Conservation (phyloP, 2,329 filamentous ascomycete species). For the Anthostomella pinea region DNA sequence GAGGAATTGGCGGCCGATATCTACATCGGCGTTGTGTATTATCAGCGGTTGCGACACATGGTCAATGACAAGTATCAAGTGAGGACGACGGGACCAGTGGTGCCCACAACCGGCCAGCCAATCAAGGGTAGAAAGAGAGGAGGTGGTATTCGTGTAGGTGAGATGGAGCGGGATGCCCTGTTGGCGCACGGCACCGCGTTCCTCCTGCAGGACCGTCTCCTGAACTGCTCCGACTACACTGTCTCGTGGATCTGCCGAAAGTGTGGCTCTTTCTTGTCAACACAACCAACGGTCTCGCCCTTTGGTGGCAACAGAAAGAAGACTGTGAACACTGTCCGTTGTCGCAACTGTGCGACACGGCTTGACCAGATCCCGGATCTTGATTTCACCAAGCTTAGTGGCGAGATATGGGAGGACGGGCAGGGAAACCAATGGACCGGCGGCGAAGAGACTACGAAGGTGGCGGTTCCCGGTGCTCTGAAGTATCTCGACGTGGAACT, state of each 20-base stretch:
- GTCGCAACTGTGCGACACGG: conserved; percentile 70
- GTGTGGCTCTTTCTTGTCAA: conserved; percentile 88
- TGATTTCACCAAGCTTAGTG: conserved; percentile 55
- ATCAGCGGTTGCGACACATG: conserved; percentile 98
- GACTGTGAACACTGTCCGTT: conserved; percentile 69
- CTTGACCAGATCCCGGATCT: conserved; percentile 57
- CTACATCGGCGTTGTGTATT: conserved; percentile 95
- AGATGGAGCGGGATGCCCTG: conserved; percentile 97
- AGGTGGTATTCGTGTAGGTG: conserved; percentile 97
- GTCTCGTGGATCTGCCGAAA: conserved; percentile 84
- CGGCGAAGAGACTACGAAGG: conserved; percentile 84
- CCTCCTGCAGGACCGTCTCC: conserved; percentile 86
- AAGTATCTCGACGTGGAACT: conserved; percentile 93
- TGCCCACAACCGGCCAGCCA: conserved; percentile 86
- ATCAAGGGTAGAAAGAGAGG: conserved; percentile 96
- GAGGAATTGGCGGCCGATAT: conserved; percentile 93
- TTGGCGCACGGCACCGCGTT: conserved; percentile 95
- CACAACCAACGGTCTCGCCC: conserved; percentile 72
- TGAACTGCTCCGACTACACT: conserved; percentile 96
- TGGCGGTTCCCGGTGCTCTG: conserved; percentile 89
- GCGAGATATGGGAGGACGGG: conserved; percentile 90
- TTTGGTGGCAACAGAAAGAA: conserved; percentile 64
- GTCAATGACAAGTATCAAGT: conserved; percentile 99
- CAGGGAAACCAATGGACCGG: conserved; percentile 80
- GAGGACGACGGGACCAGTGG: conserved; percentile 89